These are phyloP conservation scores for Diaporthe ampelina DNA, from an alignment of 2,329 filamentous ascomycete genomes.

Conservation along the genomic window DNA sequence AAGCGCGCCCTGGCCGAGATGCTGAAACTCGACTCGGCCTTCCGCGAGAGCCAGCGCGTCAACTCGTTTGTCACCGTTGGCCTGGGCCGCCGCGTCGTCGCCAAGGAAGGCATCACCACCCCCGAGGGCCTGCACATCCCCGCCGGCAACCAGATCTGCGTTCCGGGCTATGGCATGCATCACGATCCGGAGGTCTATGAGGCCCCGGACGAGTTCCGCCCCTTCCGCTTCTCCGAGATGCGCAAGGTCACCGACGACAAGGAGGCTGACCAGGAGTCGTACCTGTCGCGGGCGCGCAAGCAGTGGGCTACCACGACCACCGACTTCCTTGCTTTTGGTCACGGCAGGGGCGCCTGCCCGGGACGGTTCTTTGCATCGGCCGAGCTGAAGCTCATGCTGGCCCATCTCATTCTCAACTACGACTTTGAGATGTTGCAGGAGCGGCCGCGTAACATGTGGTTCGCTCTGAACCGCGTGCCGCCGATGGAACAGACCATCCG, in stretches of 20 bases:
- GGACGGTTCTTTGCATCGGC: constrained; percentile 55
- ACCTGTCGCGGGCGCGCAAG: constrained; percentile 37
- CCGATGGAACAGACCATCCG: constrained; percentile 35
- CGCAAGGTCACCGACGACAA: neutral
- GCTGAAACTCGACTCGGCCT: constrained; percentile 56
- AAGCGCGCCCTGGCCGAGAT: constrained; percentile 54
- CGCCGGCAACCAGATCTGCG: constrained; percentile 52
- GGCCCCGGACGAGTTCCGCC: constrained; percentile 51
- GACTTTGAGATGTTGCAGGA: constrained; percentile 45
- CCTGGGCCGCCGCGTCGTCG: constrained; percentile 53
- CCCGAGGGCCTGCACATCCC: constrained; percentile 53
- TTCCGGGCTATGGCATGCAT: constrained; percentile 52
- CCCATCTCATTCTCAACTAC: constrained; percentile 46
- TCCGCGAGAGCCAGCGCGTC: constrained; percentile 58
- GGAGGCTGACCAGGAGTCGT: constrained; percentile 22
- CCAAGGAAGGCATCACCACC: constrained; percentile 50
- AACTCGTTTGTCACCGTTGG: constrained; percentile 55
- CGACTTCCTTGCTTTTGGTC: constrained; percentile 52
- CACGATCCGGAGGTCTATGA: constrained; percentile 51
- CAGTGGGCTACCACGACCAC: constrained; percentile 38
- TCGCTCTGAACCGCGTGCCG: constrained; percentile 40
- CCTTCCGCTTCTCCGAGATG: constrained; percentile 53
- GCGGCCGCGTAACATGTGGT: constrained; percentile 36
- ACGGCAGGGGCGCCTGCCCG: constrained; percentile 55
- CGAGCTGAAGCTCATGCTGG: constrained; percentile 52